phyloP scores from a whole-genome alignment of 805 yeast genomes.

The Clavispora phyllophila region DNA sequence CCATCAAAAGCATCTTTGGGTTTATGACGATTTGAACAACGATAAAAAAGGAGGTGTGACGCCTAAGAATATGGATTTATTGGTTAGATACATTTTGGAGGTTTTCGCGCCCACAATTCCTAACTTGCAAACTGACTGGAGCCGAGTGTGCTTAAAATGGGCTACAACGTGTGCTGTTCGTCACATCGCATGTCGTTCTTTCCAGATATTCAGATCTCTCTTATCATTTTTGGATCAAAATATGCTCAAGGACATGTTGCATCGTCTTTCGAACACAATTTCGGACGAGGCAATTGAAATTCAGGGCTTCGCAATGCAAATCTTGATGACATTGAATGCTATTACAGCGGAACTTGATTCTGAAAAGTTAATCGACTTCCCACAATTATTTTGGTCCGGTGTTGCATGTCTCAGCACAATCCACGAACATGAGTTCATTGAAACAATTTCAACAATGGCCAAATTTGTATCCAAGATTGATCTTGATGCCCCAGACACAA shows the following conservation, averaged over 20 bases:
- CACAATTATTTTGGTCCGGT: conserved; percentile 92
- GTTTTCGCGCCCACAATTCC: conserved; percentile 44
- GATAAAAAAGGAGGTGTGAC: conserved; percentile 73
- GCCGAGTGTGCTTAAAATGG: conserved; percentile 78
- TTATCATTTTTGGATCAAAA: conserved; percentile 75
- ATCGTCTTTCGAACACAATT: conserved; percentile 85
- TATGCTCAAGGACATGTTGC: conserved; percentile 92
- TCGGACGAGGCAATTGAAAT: conserved; percentile 86
- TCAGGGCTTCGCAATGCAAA: conserved; percentile 96
- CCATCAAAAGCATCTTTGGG: conserved; percentile 54
- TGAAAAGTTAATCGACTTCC: conserved; percentile 75
- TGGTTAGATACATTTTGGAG: conserved; percentile 59
- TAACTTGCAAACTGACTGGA: conserved; percentile 78
- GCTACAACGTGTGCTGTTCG: conserved; percentile 97
- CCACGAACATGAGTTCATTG: conserved; percentile 90
- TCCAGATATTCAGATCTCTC: conserved; percentile 84
- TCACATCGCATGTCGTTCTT: conserved; percentile 94
- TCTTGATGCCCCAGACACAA: conserved; percentile 78
- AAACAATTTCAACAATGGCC: conserved; percentile 73
- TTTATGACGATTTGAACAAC: conserved; percentile 76
- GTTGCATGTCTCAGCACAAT: conserved; percentile 87
- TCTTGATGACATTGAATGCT: conserved; percentile 91
- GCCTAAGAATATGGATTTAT: conserved; percentile 76
- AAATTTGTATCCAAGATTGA: conserved; percentile 85
- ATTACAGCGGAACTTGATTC: conserved; percentile 81